Evolutionary conservation across 345 rosid species (phyloP).

Genomic region (Mangifera indica): DNA sequence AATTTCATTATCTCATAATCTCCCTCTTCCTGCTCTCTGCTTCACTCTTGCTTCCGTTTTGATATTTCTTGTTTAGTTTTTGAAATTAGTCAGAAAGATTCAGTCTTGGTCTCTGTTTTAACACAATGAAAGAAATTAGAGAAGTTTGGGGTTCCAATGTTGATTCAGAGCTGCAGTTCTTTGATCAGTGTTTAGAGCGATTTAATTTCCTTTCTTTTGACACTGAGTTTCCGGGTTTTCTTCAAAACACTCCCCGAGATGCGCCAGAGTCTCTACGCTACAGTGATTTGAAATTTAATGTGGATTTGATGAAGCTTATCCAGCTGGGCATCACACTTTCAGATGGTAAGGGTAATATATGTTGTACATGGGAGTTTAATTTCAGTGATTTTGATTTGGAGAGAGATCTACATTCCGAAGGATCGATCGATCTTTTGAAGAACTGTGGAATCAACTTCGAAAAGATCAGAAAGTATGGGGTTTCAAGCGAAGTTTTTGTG

Average conservation of each 20-base stretch:
- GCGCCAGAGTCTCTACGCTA: background rate
- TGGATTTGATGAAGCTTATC: background rate
- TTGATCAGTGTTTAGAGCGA: background rate
- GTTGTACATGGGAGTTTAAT: background rate
- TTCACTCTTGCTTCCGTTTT: no score
- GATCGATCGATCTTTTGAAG: background rate
- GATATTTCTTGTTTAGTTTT: no score
- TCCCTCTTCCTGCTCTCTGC: no score
- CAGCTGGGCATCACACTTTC: background rate
- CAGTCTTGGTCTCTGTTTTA: no score
- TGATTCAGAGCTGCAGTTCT: background rate
- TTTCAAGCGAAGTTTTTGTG: background rate
- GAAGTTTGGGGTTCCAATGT: background rate
- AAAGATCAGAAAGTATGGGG: background rate
- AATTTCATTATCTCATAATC: no score
- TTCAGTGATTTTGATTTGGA: background rate
- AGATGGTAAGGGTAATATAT: background rate
- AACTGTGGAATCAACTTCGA: background rate
- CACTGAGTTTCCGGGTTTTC: background rate
- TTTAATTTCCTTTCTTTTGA: background rate
- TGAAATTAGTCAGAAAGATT: no score
- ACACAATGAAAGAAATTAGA: background rate
- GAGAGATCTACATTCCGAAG: background rate
- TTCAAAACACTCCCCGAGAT: background rate
- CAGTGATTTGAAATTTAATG: background rate